phyloP scores from a whole-genome alignment of 495 filamentous ascomycete species.

The Neurospora sp. region DNA sequence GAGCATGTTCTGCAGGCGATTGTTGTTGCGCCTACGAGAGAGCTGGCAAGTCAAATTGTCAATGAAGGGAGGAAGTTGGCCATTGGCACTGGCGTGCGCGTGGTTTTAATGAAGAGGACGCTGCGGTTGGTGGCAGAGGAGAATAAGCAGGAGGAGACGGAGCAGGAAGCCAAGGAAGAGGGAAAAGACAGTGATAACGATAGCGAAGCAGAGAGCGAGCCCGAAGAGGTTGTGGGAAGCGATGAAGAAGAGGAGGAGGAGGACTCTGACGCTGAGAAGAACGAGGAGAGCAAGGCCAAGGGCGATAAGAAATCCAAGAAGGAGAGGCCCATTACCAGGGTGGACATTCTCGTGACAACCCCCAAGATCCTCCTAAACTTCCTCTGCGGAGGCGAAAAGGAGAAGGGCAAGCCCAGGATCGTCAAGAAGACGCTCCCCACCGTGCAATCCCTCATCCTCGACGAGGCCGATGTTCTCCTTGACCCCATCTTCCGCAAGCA shows the following conservation, averaged over 20 bases:
- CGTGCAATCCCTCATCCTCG: constrained; percentile 65
- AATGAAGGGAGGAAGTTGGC: constrained; percentile 82
- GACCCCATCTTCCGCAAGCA: constrained; percentile 87
- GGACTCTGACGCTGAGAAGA: constrained; percentile 23
- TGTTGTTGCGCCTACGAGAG: constrained; percentile 83
- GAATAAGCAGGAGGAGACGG: constrained; percentile 26
- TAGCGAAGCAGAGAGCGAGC: constrained; percentile 4
- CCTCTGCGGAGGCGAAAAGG: constrained; percentile 37
- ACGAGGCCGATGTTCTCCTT: constrained; percentile 91
- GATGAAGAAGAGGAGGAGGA: constrained; percentile 24
- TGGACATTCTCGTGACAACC: constrained; percentile 82
- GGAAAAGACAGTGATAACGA: constrained; percentile 14
- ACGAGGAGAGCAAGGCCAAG: constrained; percentile 11
- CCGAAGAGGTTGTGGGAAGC: constrained; percentile 25
- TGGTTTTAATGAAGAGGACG: constrained; percentile 76
- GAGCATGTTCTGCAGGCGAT: constrained; percentile 54
- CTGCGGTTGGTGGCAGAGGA: constrained; percentile 53
- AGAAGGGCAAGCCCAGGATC: constrained; percentile 18
- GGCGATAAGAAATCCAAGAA: constrained; percentile 6
- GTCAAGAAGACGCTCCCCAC: constrained; percentile 44
- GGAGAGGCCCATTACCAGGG: constrained; percentile 45
- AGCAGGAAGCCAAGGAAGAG: constrained; percentile 31
- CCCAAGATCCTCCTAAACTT: constrained; percentile 70
- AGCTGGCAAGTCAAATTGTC: constrained; percentile 83
- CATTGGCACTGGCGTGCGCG: constrained; percentile 64